Conservation (phyloP, 1,139 yeast species). For the Pneumocystis carinii region DNA sequence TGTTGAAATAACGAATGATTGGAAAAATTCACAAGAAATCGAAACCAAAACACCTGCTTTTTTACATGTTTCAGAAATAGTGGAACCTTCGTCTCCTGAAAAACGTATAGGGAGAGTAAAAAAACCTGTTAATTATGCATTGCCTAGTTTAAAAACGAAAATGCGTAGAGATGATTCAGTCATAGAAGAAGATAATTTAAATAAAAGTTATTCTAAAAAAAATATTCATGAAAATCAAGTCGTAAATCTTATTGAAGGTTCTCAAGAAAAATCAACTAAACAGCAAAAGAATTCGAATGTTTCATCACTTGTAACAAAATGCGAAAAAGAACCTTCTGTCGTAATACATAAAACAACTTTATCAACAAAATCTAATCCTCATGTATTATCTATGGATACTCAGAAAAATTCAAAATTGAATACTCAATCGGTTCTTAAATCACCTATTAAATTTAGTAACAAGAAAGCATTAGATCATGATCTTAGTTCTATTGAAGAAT, state of each 20-base stretch:
- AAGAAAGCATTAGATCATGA: neutral
- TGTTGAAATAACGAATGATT: neutral
- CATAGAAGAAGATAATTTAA: neutral
- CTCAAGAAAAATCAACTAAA: neutral
- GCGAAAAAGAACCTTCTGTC: neutral
- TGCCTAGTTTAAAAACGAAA: constrained; percentile 53
- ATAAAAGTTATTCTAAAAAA: neutral
- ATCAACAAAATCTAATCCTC: neutral
- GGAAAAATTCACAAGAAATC: neutral
- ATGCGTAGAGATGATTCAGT: constrained; percentile 46
- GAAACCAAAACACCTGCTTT: neutral
- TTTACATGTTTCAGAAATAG: neutral
- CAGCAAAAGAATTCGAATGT: neutral
- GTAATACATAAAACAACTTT: neutral
- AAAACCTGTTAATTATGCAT: constrained; percentile 47
- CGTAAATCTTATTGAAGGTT: neutral
- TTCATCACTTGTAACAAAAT: neutral
- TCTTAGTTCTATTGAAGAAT: neutral
- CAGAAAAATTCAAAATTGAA: neutral
- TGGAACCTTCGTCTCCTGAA: neutral
- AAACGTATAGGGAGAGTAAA: constrained; percentile 28
- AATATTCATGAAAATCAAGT: neutral
- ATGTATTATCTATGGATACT: neutral
- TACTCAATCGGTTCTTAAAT: neutral
- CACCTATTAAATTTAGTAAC: neutral